A percentile compares a stretch with the other conserved stretches of the same genome.
These are phyloP conservation scores for Marchantia paleacea DNA, from an alignment of 225 moss, liverwort and hornwort genomes.

Conservation along the genomic window DNA sequence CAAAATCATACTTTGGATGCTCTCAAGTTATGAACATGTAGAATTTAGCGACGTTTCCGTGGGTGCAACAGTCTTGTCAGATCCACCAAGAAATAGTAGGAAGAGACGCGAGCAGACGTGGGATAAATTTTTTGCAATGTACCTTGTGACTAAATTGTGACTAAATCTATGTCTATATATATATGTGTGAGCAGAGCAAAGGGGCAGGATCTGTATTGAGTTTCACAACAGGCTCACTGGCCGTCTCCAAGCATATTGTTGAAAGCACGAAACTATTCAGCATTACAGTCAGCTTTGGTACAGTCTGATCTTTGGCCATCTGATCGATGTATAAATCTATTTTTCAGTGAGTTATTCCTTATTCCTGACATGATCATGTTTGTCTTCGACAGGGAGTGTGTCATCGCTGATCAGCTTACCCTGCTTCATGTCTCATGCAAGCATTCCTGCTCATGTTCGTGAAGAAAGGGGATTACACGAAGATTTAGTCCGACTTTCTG, in stretches of 20 bases:
- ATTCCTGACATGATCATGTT: not conserved
- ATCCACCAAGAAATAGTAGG: too few species aligned
- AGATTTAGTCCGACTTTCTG: conserved; percentile 86
- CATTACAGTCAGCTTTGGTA: conserved; percentile 94
- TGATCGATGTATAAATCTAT: not conserved
- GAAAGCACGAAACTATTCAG: conserved; percentile 77
- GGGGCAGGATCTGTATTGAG: conserved; percentile 89
- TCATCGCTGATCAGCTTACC: conserved; percentile 84
- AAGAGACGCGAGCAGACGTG: too few species aligned
- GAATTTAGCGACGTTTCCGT: too few species aligned
- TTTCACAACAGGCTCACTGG: conserved; percentile 69
- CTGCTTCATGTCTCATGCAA: conserved; percentile 98
- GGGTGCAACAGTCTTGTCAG: too few species aligned
- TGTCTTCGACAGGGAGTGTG: conserved; percentile 59
- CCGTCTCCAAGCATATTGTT: conserved; percentile 76
- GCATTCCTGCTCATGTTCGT: conserved; percentile 73
- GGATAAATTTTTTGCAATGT: too few species aligned
- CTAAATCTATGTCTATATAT: too few species aligned
- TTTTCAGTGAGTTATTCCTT: not conserved
- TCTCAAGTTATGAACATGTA: too few species aligned
- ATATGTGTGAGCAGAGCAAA: conserved; percentile 53
- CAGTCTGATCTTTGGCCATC: not conserved
- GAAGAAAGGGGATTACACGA: conserved; percentile 74
- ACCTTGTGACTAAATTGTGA: too few species aligned
- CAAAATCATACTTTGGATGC: too few species aligned